Base-by-base conservation (phyloP, 2,329 filamentous ascomycete genomes). In the Acrodontium crateriforme region DNA sequence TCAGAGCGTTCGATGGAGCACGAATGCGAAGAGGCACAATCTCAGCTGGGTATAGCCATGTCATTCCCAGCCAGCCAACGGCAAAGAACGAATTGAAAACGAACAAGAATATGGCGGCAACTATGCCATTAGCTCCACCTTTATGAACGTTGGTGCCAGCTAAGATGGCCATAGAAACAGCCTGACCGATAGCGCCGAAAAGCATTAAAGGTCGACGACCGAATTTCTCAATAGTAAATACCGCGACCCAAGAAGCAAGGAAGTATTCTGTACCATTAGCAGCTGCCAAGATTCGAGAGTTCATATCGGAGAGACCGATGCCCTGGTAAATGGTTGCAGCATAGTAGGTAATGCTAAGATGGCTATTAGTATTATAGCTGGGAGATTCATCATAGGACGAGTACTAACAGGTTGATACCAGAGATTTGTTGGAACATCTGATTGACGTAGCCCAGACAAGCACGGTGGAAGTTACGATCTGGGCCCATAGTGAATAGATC, bases 181-280 rank as follows among this genome's bases (percentile, higher is more conserved):
- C 31, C 27, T 38, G 35, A 20, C 41, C 41, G 3, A 34, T 36
- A 2, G 71, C 70, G 29, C 77, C 77, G 36, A 79, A 70, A 14
- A 83, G 54, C 73, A 83, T 81, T 35, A 83, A 65, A 43, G 69
- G 68, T 11, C 78, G 66, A 16, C 78, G 59, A 10, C 62, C 62
- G 31, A 64, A 51, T 29, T 55, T 57, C 39, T 67, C 62, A 31
- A 66, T 58, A 8, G 59, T 56, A 32, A 64, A 62, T 15, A 67
- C 55, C 1, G 63, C 56, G 13, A 67, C 45, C 47, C 57, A 58
- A 2, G 62, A 66, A 2, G 45, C 46, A 16, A 65, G 34, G 40
- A 67, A 67, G 43, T 67, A 67, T 34, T 65, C 62, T 0, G 62
- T 66, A 18, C 63, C 64, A 32, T 65, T 66, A 39, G 55, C 58